A percentile compares a stretch with the other conserved stretches of the same genome.
phyloP scores from a whole-genome alignment of 495 filamentous ascomycete species.

The Penicillium salamii region DNA sequence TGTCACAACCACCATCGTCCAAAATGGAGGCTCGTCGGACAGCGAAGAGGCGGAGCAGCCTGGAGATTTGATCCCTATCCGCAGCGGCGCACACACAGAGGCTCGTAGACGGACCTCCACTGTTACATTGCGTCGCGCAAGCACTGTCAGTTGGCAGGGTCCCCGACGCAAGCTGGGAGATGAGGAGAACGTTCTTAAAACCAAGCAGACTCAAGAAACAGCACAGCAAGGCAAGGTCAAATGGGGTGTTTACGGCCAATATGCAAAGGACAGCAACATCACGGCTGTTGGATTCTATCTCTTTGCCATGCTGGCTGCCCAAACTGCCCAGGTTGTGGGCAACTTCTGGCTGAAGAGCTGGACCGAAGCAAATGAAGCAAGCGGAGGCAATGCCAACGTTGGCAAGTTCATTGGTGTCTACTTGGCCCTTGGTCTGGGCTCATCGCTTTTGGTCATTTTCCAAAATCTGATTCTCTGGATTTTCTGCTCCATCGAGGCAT shows the following conservation, averaged over 20 bases:
- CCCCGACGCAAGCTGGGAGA: slow-evolving; percentile 79
- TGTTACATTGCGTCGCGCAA: slow-evolving; percentile 80
- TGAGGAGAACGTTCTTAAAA: slow-evolving; percentile 76
- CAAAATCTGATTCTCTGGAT: slow-evolving; percentile 98
- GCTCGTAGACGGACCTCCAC: slow-evolving; percentile 62
- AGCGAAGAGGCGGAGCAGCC: slow-evolving; percentile 73
- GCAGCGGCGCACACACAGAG: slow-evolving; percentile 31
- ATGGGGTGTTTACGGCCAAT: slow-evolving; percentile 85
- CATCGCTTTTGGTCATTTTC: slow-evolving; percentile 77
- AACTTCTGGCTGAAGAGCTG: slow-evolving; percentile 93
- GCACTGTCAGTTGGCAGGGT: slow-evolving; percentile 84
- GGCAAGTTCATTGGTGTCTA: slow-evolving; percentile 94
- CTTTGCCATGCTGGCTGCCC: slow-evolving; percentile 69
- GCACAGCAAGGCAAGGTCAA: slow-evolving; percentile 95
- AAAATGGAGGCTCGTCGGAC: slow-evolving; percentile 52
- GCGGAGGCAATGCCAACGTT: slow-evolving; percentile 65
- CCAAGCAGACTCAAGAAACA: slow-evolving; percentile 80
- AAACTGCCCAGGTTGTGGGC: slow-evolving; percentile 76
- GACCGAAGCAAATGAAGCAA: slow-evolving; percentile 72
- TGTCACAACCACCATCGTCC: slow-evolving; percentile 51
- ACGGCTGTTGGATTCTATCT: slow-evolving; percentile 80
- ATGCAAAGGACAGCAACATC: slow-evolving; percentile 91
- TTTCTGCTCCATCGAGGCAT: slow-evolving; percentile 98
- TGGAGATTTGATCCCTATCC: slow-evolving; percentile 70
- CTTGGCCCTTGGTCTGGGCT: slow-evolving; percentile 89